These are phyloP conservation scores for Conringia planisiliqua DNA, from an alignment of 345 rosid genomes.

Conservation along the genomic window DNA sequence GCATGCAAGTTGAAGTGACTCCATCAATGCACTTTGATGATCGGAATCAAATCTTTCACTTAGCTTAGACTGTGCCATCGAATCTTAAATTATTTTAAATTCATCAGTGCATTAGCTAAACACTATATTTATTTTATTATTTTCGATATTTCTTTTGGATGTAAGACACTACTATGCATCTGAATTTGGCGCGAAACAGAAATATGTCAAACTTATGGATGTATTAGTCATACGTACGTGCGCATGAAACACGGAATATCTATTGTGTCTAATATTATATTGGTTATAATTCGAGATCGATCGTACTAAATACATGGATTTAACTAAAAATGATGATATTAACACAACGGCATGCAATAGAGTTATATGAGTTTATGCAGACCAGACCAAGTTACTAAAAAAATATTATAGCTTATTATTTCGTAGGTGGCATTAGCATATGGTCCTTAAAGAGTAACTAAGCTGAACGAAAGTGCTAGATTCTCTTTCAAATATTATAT, in stretches of 20 bases:
- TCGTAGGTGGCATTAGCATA: background rate
- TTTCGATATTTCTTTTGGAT: background rate
- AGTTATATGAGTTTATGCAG: background rate
- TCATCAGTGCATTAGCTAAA: slow-evolving; percentile 4
- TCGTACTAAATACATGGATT: background rate
- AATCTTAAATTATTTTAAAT: background rate
- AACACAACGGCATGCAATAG: too few species aligned
- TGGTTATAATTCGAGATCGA: background rate
- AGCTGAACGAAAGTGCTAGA: slow-evolving; percentile 3
- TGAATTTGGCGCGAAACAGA: background rate
- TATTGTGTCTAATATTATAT: background rate
- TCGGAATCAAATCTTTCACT: slow-evolving; percentile 24
- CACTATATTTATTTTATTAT: background rate
- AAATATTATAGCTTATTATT: background rate
- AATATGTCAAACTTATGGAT: background rate
- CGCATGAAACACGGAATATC: background rate
- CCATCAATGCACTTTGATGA: background rate
- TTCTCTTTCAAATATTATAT: background rate
- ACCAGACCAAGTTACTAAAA: background rate
- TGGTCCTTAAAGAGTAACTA: background rate
- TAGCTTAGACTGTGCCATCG: slow-evolving; percentile 12
- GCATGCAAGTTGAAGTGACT: slow-evolving; percentile 24
- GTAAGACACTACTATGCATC: background rate
- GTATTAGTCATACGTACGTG: background rate
- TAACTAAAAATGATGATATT: background rate